Evolutionary conservation across 1,284 basidiomycete genomes (phyloP), one percentile per base, ranked within the genome.

Genomic region (Flammula alnicola): DNA sequence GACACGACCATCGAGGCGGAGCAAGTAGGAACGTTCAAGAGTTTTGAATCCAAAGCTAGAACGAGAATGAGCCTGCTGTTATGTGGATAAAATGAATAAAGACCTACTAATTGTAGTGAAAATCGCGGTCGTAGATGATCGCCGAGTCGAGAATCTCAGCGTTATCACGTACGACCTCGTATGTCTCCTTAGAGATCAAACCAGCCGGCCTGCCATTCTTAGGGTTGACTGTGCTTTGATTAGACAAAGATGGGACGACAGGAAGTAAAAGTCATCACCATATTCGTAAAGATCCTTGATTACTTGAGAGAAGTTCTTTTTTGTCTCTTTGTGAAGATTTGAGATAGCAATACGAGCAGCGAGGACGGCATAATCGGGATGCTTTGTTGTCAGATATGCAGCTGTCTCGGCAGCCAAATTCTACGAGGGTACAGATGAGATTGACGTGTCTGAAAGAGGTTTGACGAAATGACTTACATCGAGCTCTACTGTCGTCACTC

Each of bases 21-120:
- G 86, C 6, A 99, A 83, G 72, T 99, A 99, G 3, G 96, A 98
- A 30, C 97, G 90, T 75, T 99, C 97, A 26, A 99, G 86, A 1
- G 97, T 99, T 75, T 99, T 99, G 85, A 99, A 99, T 20, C 96
- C 96, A 64, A 99, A 99, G 74, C 93, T 95, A 64, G 17, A n/a
- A 33, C 10, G 37, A 10, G 14, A 32, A n/a, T 46, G 10, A 44
- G 40, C 30, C 43, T 12, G 5, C 20, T 10, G 22, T 2, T 35
- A 5, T 14, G 27, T 0, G 22, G 14, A 29, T 25, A 19, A 19
- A 14, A 16, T n/a, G n/a, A 12, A 40, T 12, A 20, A 37, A 5
- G 4, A 56, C 67, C 7, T 54, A 93, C 91, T 77, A 96, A 72
- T 95, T 95, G 76, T 98, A 98, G 70, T 86, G 91, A 77, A 99